phyloP scores from a whole-genome alignment of 2,329 filamentous ascomycete species.

The Talaromyces rugulosus region DNA sequence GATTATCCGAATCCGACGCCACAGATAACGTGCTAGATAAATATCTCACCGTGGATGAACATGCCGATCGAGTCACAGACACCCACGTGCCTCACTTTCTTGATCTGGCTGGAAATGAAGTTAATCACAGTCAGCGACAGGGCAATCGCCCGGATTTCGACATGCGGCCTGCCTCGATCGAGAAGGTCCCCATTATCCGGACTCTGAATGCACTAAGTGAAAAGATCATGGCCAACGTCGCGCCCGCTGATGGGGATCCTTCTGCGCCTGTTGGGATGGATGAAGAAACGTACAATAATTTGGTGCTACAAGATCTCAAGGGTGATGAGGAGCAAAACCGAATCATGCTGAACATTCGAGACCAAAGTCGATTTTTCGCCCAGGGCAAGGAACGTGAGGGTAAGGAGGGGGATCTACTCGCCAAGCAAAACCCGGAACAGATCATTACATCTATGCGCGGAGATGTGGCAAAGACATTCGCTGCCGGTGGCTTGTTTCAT shows the following conservation, averaged over 20 bases:
- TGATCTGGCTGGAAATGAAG: conserved; percentile 89
- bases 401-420: conserved; percentile 53
- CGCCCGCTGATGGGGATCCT: conserved; percentile 68
- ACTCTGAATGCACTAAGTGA: conserved; percentile 87
- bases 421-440: conserved; percentile 64
- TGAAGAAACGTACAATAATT: conserved; percentile 67
- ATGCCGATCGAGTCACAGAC: conserved; percentile 44
- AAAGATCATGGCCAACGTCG: conserved; percentile 86
- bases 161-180: conserved; percentile 71
- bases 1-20: conserved; percentile 71
- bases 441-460: conserved; percentile 62
- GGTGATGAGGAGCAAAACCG: conserved; percentile 69
- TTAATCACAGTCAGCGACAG: conserved; percentile 80
- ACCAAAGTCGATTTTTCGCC: conserved; percentile 79
- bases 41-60: conserved; percentile 72
- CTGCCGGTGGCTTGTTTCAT: conserved; percentile 59
- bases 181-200: conserved; percentile 82
- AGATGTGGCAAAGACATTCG: conserved; percentile 50
- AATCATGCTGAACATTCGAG: conserved; percentile 80
- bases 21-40: conserved; percentile 78
- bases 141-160: conserved; percentile 87
- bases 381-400: conserved; percentile 34
- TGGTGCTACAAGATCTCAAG: conserved; percentile 75
- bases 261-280: conserved; percentile 64
- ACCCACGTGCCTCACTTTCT: conserved; percentile 81